Conservation (phyloP, 2,329 filamentous ascomycete species). For the Cercospora sesami region DNA sequence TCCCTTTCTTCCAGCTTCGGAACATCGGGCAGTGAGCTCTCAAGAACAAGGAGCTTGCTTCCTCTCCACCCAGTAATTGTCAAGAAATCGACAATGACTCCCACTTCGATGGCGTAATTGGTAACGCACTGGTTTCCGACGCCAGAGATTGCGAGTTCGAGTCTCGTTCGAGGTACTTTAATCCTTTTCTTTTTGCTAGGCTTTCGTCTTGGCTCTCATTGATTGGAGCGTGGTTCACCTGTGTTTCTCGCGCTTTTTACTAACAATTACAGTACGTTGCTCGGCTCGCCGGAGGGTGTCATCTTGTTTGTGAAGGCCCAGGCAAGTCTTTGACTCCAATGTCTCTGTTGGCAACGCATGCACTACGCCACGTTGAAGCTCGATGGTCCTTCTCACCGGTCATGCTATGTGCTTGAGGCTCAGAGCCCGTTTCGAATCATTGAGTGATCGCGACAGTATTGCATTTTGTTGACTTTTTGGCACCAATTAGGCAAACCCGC, state of each 20-base stretch:
- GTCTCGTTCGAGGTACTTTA: background rate
- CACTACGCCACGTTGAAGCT: background rate
- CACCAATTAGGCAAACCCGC: no score
- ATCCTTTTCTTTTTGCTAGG: background rate
- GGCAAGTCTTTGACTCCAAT: background rate
- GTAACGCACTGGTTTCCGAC: conserved; percentile 2
- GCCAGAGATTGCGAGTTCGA: conserved; percentile 1
- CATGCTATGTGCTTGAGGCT: background rate
- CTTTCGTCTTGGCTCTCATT: background rate
- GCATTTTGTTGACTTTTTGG: background rate
- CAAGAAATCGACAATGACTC: background rate
- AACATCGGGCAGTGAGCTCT: background rate
- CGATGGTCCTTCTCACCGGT: background rate
- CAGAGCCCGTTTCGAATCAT: background rate
- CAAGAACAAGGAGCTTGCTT: background rate
- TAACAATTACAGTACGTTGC: background rate
- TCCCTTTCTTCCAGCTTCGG: background rate
- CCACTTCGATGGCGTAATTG: conserved; percentile 6
- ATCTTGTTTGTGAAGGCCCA: background rate
- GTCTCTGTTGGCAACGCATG: background rate
- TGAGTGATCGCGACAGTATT: background rate
- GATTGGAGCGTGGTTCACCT: background rate
- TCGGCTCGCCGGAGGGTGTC: background rate
- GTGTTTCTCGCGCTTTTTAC: background rate
- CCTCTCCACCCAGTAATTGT: background rate